Conservation (phyloP, 2,329 filamentous ascomycete genomes). For the Colletotrichum australisinense region DNA sequence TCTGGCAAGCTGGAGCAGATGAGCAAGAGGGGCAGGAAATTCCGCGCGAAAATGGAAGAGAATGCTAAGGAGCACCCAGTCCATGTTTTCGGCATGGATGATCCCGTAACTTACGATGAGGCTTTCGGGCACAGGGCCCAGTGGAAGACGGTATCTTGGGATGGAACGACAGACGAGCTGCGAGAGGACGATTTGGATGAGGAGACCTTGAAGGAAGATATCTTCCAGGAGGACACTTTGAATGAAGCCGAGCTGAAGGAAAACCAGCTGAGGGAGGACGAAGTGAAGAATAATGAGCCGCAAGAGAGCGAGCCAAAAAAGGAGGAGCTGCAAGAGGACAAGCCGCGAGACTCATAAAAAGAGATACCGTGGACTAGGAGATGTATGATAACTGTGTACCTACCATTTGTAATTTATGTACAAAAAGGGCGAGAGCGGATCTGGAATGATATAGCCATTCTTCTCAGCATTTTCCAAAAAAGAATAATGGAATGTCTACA, state of each 20-base stretch:
- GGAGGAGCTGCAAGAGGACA: conserved; percentile 26
- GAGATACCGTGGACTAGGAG: neutral
- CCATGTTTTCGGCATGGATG: conserved; percentile 58
- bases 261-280: neutral
- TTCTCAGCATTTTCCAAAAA: neutral
- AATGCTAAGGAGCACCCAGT: conserved; percentile 60
- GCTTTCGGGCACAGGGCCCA: conserved; percentile 45
- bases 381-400: conserved; percentile 8
- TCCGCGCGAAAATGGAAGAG: conserved; percentile 66
- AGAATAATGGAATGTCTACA: neutral
- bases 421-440: neutral
- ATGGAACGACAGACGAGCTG: neutral
- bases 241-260: neutral
- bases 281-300: neutral
- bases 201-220: neutral
- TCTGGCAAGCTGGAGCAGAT: conserved; percentile 50
- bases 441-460: neutral
- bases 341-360: neutral
- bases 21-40: conserved; percentile 67
- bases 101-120: conserved; percentile 45
- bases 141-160: conserved; percentile 18
- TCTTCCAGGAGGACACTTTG: neutral
- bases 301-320: conserved; percentile 21
- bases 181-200: neutral
- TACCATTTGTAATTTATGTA: conserved; percentile 25